Conservation (phyloP, 805 yeast species). For the Pichia membranifaciens region DNA sequence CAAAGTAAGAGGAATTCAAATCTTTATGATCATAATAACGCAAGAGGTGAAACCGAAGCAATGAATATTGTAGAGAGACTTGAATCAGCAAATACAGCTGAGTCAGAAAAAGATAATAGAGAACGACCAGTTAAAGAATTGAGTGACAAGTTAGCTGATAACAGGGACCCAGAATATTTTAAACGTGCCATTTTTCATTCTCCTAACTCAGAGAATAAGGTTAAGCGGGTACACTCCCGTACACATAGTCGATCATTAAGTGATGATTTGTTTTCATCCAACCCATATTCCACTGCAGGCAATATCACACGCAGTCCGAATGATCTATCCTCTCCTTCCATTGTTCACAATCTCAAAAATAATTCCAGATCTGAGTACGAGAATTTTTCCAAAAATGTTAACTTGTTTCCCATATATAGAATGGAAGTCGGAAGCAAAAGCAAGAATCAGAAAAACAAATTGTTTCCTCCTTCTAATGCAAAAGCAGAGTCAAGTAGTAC, state of each 20-base stretch:
- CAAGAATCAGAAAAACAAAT: not conserved
- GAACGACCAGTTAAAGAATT: no score
- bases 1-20: no score
- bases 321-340: not conserved
- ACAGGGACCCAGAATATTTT: not conserved
- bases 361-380: constrained; percentile 1
- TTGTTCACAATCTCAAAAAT: not conserved
- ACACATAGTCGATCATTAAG: constrained; percentile 3
- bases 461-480: not conserved
- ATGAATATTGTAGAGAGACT: no score
- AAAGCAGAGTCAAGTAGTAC: not conserved
- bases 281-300: not conserved
- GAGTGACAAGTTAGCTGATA: no score
- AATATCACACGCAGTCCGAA: not conserved
- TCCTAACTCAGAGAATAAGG: not conserved
- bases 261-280: constrained; percentile 1
- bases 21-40: no score
- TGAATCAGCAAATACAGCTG: no score
- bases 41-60: no score
- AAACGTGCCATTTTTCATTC: not conserved
- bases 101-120: no score
- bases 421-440: constrained; percentile 6
- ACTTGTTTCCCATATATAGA: constrained; percentile 11
- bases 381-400: constrained; percentile 9
- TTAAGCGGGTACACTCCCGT: no score